A percentile compares a stretch with the other conserved stretches of the same genome.
These are phyloP conservation scores for Daucus carota DNA, from an alignment of 129 eudicot species.

Conservation along the genomic window DH1_v3.0 NC_030385.2:43063001-43063500, in stretches of 20 bases:
- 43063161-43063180: constrained; percentile 60
- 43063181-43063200: constrained; percentile 73
- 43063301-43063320: constrained; percentile 53
- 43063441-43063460: neutral
- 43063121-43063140: constrained; percentile 15
- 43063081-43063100: neutral
- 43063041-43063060: constrained; percentile 21
- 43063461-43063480: neutral
- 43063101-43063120: constrained; percentile 7
- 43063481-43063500: neutral
- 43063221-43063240: constrained; percentile 28
- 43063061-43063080: neutral
- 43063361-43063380: constrained; percentile 54
- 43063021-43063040: constrained; percentile 25
- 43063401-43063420: constrained; percentile 33
- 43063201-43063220: constrained; percentile 71
- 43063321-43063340: constrained; percentile 26
- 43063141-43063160: constrained; percentile 19
- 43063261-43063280: neutral
- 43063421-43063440: neutral
- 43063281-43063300: constrained; percentile 19
- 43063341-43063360: constrained; percentile 59
- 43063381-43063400: constrained; percentile 65
- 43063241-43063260: neutral
- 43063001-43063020: constrained; percentile 53